phyloP scores from a whole-genome alignment of 257 asterid species.

The Jacaranda copaia region DNA sequence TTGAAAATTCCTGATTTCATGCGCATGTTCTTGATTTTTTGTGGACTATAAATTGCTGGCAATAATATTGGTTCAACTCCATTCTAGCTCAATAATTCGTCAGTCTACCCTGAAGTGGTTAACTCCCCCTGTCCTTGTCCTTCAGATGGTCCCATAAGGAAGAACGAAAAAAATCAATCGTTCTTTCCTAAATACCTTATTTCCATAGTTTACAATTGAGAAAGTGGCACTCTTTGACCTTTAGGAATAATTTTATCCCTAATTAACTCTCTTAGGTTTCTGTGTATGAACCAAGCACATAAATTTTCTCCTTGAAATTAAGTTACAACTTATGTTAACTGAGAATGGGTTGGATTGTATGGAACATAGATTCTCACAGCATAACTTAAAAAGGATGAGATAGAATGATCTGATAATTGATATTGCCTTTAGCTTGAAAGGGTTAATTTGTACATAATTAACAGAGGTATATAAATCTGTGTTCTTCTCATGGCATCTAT shows the following conservation, averaged over 20 bases:
- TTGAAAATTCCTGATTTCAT: neutral
- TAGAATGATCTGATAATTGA: too few relatives aligned
- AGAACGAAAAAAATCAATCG: neutral
- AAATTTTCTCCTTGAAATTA: neutral
- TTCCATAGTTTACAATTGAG: neutral
- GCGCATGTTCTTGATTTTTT: neutral
- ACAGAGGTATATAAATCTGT: neutral
- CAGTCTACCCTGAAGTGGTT: neutral
- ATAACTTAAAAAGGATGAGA: too few relatives aligned
- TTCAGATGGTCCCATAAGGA: neutral
- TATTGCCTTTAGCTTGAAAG: too few relatives aligned
- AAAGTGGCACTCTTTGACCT: neutral
- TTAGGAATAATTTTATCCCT: neutral
- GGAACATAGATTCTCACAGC: neutral
- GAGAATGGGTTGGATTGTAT: neutral
- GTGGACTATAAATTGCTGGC: neutral
- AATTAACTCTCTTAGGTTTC: neutral
- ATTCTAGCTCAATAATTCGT: neutral
- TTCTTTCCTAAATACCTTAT: neutral
- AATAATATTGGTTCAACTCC: neutral
- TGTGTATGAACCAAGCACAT: neutral
- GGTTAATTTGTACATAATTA: neutral
- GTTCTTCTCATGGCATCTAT: neutral
- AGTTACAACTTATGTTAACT: neutral
- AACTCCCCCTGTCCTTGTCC: neutral